Evolutionary conservation across 352 stramenopile species (phyloP), one percentile per base, ranked within the genome.

Genomic region (Blastocystis sp.): DNA sequence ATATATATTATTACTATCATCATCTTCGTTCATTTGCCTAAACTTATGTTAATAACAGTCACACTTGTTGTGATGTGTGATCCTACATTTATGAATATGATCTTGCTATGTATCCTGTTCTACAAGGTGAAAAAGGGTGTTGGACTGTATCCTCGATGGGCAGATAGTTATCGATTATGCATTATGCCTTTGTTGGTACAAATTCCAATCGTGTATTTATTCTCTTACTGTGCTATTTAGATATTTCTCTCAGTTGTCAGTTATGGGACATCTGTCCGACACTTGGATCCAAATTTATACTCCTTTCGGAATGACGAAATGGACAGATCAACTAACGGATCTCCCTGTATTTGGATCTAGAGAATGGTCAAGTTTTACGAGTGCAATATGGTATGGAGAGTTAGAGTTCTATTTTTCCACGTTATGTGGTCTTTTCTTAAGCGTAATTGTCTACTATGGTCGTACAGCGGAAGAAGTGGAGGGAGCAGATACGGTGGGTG

Each of bases 1-100:
- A 68, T 85, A n/a, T 65, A 85, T 53, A 85, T 85, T 53, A 85
- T 85, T 45, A 50, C 68, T 3, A 65, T 85, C 53, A 85, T 85
- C n/a, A 26, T 85, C 53, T 85, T 85, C 37, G 73, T 85, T 64
- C 73, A 85, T 45, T 20, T 66, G 2, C 73, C 73, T 3, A 85
- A 85, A 30, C 9, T 65, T 13, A 85, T 85, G 73, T 13, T 85
- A 39, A 11, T 85, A 0, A 85, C 53, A 11, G 20, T 85, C n/a
- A 13, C 53, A 26, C 26, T 85, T 9, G 73, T 85, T 6, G 9
- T 85, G 2, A 85, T 85, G 73, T 85, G 73, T 65, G 73, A 85
- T 69, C 73, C 73, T n/a, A 85, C 73, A 18, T 64, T 85, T 30
- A 11, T 45, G 20, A 85, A 85, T 16, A 66, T 85, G 9, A 4